Conservation (phyloP, 805 yeast species). For the Candida hungchunana region DNA sequence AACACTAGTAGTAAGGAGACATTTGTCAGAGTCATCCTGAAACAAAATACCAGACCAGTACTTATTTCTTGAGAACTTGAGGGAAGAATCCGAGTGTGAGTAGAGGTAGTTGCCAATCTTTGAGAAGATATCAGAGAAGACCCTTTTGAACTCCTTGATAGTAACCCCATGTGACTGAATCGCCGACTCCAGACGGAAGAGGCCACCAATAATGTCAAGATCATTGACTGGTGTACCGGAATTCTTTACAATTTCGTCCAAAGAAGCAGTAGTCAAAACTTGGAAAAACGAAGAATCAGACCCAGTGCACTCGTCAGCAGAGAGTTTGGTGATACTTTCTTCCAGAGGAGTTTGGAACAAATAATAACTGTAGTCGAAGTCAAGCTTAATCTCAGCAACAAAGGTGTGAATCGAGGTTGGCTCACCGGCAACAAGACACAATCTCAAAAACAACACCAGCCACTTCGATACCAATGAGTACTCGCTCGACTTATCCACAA, state of each 20-base stretch:
- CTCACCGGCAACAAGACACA: constrained; percentile 57
- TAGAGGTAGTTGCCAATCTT: constrained; percentile 40
- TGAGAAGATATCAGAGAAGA: constrained; percentile 36
- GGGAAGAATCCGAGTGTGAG: constrained; percentile 15
- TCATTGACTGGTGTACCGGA: constrained; percentile 40
- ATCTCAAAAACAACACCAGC: constrained; percentile 46
- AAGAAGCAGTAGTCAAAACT: constrained; percentile 30
- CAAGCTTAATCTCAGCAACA: constrained; percentile 14
- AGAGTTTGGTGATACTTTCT: constrained; percentile 8
- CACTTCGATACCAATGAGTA: constrained; percentile 37
- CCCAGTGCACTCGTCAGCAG: constrained; percentile 14
- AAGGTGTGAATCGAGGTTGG: constrained; percentile 26
- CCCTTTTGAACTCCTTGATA: constrained; percentile 23
- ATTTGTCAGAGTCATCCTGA: constrained; percentile 20
- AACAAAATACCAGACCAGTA: constrained; percentile 30
- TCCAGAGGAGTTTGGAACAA: constrained; percentile 19
- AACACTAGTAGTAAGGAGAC: constrained; percentile 28
- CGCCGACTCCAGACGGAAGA: constrained; percentile 35
- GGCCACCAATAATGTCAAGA: constrained; percentile 44
- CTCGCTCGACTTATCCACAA: constrained; percentile 33
- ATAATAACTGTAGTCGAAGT: constrained; percentile 21
- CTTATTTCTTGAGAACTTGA: constrained; percentile 17
- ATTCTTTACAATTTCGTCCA: constrained; percentile 24
- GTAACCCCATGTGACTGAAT: constrained; percentile 24
- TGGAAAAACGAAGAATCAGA: constrained; percentile 31